These are phyloP conservation scores for Podaxis carcinomalis DNA, from an alignment of 768 basidiomycete genomes.

Conservation along the genomic window DNA sequence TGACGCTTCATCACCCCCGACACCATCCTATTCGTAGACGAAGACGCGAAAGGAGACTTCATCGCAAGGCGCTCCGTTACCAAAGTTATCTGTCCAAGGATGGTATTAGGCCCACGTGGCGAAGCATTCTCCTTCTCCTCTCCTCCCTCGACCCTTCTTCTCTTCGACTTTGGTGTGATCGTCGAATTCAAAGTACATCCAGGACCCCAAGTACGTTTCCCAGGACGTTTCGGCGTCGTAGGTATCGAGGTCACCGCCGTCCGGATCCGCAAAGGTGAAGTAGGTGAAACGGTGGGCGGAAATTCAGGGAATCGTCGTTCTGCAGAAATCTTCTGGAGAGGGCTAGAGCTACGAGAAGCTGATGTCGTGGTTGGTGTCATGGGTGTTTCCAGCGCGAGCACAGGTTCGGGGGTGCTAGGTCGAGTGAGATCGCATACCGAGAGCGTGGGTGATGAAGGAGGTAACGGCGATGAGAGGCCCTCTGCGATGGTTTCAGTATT, in stretches of 20 bases:
- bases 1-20: slow-evolving; percentile 31
- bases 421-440: neutral
- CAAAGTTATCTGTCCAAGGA: slow-evolving; percentile 24
- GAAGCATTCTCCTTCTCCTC: slow-evolving; percentile 64
- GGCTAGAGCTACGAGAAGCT: neutral
- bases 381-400: neutral
- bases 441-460: slow-evolving; percentile 8
- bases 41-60: slow-evolving; percentile 25
- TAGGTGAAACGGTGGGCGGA: neutral
- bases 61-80: slow-evolving; percentile 43
- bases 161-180: slow-evolving; percentile 14
- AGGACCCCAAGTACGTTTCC: slow-evolving; percentile 1
- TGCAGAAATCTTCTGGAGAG: neutral
- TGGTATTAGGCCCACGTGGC: slow-evolving; percentile 21
- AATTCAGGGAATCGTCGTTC: neutral
- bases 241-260: neutral
- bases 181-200: slow-evolving; percentile 27
- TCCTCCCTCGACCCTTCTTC: slow-evolving; percentile 27
- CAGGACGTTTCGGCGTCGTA: slow-evolving; percentile 13
- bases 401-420: neutral
- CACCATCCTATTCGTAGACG: neutral
- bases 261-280: slow-evolving; percentile 5
- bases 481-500: slow-evolving; percentile 2
- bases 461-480: neutral
- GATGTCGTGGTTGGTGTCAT: neutral